Conservation (phyloP, 768 basidiomycete genomes). For the Tricholoma hemisulphureum region DNA sequence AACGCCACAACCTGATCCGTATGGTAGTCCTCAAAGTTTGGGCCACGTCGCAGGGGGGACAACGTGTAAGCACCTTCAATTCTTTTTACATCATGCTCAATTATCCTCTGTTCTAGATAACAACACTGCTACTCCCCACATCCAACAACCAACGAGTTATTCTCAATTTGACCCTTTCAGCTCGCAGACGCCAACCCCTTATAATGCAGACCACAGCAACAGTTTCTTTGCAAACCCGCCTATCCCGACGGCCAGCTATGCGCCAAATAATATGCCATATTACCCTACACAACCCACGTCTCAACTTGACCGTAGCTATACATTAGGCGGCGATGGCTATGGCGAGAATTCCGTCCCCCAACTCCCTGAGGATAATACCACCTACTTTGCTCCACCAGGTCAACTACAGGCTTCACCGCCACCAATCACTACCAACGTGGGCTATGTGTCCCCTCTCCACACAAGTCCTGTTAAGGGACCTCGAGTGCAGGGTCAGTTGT, state of each 20-base stretch:
- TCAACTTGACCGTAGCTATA: conserved; percentile 51
- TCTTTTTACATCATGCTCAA: neutral
- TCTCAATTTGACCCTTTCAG: conserved; percentile 53
- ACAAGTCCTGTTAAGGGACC: conserved; percentile 46
- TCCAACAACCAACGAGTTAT: conserved; percentile 47
- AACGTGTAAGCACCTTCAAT: conserved; percentile 45
- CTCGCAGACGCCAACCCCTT: conserved; percentile 20
- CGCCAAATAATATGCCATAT: conserved; percentile 28
- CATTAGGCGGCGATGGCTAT: conserved; percentile 46
- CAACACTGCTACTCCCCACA: conserved; percentile 44
- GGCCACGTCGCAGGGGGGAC: conserved; percentile 53
- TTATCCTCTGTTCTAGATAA: conserved; percentile 44
- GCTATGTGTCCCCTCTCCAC: conserved; percentile 18
- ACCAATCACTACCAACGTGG: conserved; percentile 39
- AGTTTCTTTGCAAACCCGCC: conserved; percentile 13
- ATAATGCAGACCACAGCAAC: conserved; percentile 22
- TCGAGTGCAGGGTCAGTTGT: conserved; percentile 31
- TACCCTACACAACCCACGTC: conserved; percentile 19
- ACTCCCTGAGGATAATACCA: conserved; percentile 25
- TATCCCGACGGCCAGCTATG: conserved; percentile 27
- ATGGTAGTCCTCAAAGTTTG: conserved; percentile 36
- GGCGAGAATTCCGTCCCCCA: conserved; percentile 38
- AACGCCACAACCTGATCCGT: conserved; percentile 33
- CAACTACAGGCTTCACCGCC: conserved; percentile 30
- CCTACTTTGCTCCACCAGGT: conserved; percentile 22